Evolutionary conservation across 2,329 filamentous ascomycete species (phyloP).

Genomic region (Verticillium isaacii): DNA sequence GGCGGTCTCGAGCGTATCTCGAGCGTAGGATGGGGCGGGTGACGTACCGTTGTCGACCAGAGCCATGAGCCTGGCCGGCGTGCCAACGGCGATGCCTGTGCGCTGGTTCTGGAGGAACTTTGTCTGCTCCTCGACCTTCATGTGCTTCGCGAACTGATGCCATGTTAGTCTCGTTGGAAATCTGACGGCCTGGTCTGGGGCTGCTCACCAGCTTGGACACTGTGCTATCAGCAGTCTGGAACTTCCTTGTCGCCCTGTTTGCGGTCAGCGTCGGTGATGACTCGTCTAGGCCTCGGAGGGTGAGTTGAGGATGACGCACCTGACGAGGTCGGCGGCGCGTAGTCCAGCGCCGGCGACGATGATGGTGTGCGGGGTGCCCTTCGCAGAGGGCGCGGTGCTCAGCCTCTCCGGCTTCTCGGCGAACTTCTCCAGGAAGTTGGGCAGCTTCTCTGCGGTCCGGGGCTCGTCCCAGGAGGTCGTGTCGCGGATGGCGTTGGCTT

Average conservation of each 20-base stretch:
- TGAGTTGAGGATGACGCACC: constrained; percentile 40
- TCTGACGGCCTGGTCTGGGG: neutral
- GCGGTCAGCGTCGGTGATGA: neutral
- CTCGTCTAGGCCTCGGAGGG: neutral
- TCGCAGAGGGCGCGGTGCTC: constrained; percentile 59
- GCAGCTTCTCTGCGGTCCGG: constrained; percentile 67
- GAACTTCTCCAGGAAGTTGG: constrained; percentile 71
- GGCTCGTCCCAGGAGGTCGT: constrained; percentile 68
- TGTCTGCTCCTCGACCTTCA: constrained; percentile 86
- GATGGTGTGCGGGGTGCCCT: constrained; percentile 77
- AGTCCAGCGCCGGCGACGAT: constrained; percentile 82
- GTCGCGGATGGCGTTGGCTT: constrained; percentile 72
- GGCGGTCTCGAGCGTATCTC: neutral
- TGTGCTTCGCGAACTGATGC: constrained; percentile 82
- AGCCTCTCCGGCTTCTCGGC: constrained; percentile 54
- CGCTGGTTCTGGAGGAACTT: constrained; percentile 65
- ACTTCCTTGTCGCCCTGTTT: constrained; percentile 64
- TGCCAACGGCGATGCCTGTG: constrained; percentile 86
- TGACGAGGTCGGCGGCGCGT: constrained; percentile 77
- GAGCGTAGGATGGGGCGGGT: neutral
- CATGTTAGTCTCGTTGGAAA: neutral
- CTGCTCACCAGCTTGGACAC: constrained; percentile 71
- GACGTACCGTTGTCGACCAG: constrained; percentile 73
- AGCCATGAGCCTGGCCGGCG: constrained; percentile 76
- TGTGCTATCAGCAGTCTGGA: constrained; percentile 70